Base-by-base conservation (phyloP, 164 flowering plant species). In the Nymphaea thermarum region DNA sequence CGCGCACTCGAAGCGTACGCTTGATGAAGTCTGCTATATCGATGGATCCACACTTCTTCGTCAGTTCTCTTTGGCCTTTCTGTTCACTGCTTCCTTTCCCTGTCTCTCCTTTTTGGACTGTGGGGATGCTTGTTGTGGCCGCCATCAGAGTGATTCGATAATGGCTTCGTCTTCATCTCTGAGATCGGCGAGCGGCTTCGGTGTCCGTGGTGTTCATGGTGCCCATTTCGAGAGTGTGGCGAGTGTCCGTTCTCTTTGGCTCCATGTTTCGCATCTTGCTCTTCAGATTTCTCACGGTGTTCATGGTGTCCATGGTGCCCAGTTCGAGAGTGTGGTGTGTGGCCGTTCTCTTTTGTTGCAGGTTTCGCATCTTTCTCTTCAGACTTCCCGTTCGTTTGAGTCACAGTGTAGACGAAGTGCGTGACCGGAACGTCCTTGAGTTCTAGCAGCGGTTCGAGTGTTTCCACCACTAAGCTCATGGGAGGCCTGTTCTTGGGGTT, bases 401-500 rank as follows among this genome's bases (percentile, higher is more conserved):
- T 3, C 12, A 42, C 66, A 5, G 66, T 64, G 44, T 64, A 64
- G n/a, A 64, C 66, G 44, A 64, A 64, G 43, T 41, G 66, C 3
- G 42, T 11, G 12, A 64, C 16, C 12, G 44, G 10, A 15, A 41
- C 44, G 16, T 64, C 66, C 3, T 64, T 64, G 14, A 64, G 4
- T 18, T 25, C 44, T 18, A 68, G 71, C 4, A 73, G 7, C 2
- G 72, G 44, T 43, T 73, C 72, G 4, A 73, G 72, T 64, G 66
- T 65, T 42, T 73, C 71, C 14, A 73, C 75, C 16, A 73, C 68
- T 4, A 59, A 57, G 36, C 45, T 62, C 75, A 73, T 73, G 15
- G 43, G 12, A 43, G 75, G 75, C 68, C 75, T 68, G 45, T 67
- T 64, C 44, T 65, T 73, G 2, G 75, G 75, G 53, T 68, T 65